A percentile compares a stretch with the other conserved stretches of the same genome.
phyloP scores from a whole-genome alignment of 345 rosid genomes.

The Ricinus communis region DNA sequence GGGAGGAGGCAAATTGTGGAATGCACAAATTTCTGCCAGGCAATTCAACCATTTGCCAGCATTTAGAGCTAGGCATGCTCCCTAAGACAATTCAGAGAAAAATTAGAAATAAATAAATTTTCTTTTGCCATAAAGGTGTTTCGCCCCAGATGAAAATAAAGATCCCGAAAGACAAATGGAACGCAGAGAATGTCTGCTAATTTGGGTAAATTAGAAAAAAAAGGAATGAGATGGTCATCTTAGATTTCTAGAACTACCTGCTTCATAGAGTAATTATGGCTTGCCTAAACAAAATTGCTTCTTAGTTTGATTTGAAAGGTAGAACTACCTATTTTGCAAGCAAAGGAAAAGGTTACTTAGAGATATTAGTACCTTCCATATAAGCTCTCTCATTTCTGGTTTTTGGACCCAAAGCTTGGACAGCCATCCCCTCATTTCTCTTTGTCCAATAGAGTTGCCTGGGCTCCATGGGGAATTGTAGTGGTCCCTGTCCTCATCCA shows the following conservation, averaged over 20 bases:
- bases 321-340: not conserved
- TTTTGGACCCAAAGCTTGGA: slow-evolving; percentile 75
- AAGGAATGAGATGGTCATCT: not conserved
- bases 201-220: not conserved
- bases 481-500: slow-evolving; percentile 87
- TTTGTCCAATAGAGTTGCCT: slow-evolving; percentile 84
- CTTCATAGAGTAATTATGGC: not conserved
- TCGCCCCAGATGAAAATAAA: not conserved
- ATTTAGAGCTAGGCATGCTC: slow-evolving; percentile 84
- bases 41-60: slow-evolving; percentile 89
- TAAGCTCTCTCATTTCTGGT: slow-evolving; percentile 70
- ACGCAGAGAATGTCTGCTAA: not conserved
- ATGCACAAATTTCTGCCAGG: slow-evolving; percentile 60
- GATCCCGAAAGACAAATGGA: not conserved
- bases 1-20: slow-evolving; percentile 62
- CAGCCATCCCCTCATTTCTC: slow-evolving; percentile 96
- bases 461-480: slow-evolving; percentile 82
- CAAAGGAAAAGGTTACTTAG: slow-evolving; percentile 8
- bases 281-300: slow-evolving; percentile 1
- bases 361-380: slow-evolving; percentile 73
- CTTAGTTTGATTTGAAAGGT: slow-evolving; percentile 2
- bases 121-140: not conserved
- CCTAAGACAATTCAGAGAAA: slow-evolving; percentile 42
- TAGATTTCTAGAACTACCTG: not conserved
- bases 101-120: slow-evolving; percentile 1